Percentiles rank a stretch among this genome's conserved stretches.
These are phyloP conservation scores for Phytophthora cactorum DNA, from an alignment of 352 stramenopile species.

Conservation along the genomic window DNA sequence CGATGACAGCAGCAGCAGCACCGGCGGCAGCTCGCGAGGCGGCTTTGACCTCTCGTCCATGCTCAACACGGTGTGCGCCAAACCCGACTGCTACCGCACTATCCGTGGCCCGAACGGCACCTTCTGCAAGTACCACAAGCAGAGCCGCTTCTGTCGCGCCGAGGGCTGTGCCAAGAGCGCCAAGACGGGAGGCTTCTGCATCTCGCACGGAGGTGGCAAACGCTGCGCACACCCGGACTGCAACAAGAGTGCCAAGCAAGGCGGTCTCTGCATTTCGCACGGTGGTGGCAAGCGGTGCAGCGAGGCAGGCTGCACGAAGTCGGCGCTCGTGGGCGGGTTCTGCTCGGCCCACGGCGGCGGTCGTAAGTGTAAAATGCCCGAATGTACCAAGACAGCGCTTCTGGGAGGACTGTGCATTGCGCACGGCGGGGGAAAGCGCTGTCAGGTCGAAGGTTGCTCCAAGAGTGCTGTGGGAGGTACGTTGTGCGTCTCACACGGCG, in stretches of 20 bases:
- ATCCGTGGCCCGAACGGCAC: slow-evolving; percentile 67
- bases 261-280: slow-evolving; percentile 83
- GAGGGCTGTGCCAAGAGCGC: slow-evolving; percentile 74
- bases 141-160: slow-evolving; percentile 79
- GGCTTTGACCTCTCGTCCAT: slow-evolving; percentile 68
- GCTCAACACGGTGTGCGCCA: slow-evolving; percentile 83
- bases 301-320: slow-evolving; percentile 78
- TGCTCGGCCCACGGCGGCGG: slow-evolving; percentile 86
- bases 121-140: slow-evolving; percentile 89
- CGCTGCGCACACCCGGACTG: slow-evolving; percentile 75
- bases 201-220: slow-evolving; percentile 76
- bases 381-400: slow-evolving; percentile 82
- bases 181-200: slow-evolving; percentile 83
- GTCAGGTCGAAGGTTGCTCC: slow-evolving; percentile 67
- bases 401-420: slow-evolving; percentile 82
- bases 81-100: slow-evolving; percentile 79
- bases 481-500: slow-evolving; percentile 76
- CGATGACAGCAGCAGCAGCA: slow-evolving; percentile 43
- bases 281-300: slow-evolving; percentile 84
- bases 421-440: slow-evolving; percentile 83
- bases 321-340: slow-evolving; percentile 79
- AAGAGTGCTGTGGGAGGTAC: slow-evolving; percentile 72
- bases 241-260: slow-evolving; percentile 86
- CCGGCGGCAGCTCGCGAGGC: slow-evolving; percentile 33
- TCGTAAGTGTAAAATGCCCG: slow-evolving; percentile 70